phyloP scores from a whole-genome alignment of 1,139 yeast genomes.

The Hansenula lynferdii region DNA sequence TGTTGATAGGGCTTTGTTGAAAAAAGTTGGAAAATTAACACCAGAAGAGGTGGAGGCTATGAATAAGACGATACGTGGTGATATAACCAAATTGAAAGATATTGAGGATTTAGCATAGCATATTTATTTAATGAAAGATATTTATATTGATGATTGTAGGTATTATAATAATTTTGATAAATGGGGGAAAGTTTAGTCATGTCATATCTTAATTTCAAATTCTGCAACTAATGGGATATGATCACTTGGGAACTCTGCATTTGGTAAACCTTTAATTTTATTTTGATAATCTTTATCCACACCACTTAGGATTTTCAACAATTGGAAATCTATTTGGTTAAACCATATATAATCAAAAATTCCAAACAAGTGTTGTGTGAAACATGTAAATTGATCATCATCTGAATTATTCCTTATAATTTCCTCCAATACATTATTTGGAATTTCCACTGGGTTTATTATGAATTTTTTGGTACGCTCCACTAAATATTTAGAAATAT shows the following conservation, averaged over 20 bases:
- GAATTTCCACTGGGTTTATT: slow-evolving; percentile 27
- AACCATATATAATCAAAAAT: slow-evolving; percentile 60
- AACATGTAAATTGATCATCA: slow-evolving; percentile 42
- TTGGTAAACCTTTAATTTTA: slow-evolving; percentile 81
- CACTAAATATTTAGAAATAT: slow-evolving; percentile 10
- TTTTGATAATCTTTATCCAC: slow-evolving; percentile 68
- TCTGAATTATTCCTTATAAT: slow-evolving; percentile 13
- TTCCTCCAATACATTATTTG: slow-evolving; percentile 31
- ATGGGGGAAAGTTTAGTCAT: neutral
- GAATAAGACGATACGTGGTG: slow-evolving; percentile 34
- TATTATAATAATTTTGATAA: too few relatives aligned
- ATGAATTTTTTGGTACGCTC: slow-evolving; percentile 13
- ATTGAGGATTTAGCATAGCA: slow-evolving; percentile 20
- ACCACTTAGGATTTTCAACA: slow-evolving; percentile 59
- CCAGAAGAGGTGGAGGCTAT: slow-evolving; percentile 27
- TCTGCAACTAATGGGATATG: slow-evolving; percentile 81
- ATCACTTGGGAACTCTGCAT: slow-evolving; percentile 87
- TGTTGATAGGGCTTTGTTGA: slow-evolving; percentile 40
- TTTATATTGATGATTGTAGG: slow-evolving; percentile 3
- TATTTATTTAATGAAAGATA: slow-evolving; percentile 3
- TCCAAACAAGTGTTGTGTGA: slow-evolving; percentile 43
- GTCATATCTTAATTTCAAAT: slow-evolving; percentile 48
- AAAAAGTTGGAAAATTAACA: slow-evolving; percentile 29
- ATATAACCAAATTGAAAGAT: slow-evolving; percentile 21
- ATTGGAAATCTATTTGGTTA: slow-evolving; percentile 32